Evolutionary conservation across 306 rosid species (phyloP).

Genomic region (Albizia julibrissin): DNA sequence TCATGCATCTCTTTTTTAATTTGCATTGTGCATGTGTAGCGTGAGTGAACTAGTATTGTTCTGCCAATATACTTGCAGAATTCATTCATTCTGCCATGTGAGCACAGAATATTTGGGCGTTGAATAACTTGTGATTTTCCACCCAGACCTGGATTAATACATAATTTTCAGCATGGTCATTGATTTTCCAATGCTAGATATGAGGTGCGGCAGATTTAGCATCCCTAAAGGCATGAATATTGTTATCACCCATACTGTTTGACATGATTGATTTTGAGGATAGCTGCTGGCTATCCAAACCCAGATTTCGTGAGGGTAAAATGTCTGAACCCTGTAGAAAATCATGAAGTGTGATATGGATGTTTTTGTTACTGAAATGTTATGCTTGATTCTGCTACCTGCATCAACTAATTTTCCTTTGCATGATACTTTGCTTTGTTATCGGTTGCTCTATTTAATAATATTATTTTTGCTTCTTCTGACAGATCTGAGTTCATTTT

Average conservation of each 20-base stretch:
- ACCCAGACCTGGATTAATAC: neutral
- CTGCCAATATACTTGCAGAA: neutral
- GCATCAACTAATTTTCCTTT: neutral
- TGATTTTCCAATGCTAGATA: neutral
- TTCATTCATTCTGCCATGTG: neutral
- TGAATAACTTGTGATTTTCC: neutral
- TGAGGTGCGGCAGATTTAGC: slow-evolving; percentile 3
- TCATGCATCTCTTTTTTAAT: neutral
- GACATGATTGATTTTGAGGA: neutral
- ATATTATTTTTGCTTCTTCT: neutral
- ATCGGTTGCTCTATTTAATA: neutral
- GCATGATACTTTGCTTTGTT: slow-evolving; percentile 10
- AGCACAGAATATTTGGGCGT: neutral
- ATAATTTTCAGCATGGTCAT: neutral
- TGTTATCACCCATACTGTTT: neutral
- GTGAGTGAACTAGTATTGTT: neutral
- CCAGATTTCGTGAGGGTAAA: neutral
- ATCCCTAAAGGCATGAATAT: neutral
- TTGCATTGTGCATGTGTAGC: neutral
- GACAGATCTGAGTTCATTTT: slow-evolving; percentile 89
- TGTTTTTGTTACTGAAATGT: neutral
- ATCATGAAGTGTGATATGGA: neutral
- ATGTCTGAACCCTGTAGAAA: neutral
- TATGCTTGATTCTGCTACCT: slow-evolving; percentile 17
- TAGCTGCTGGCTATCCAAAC: neutral